These are phyloP conservation scores for Stephanodiscus minutulus DNA, from an alignment of 108 stramenopile species.

Conservation along the genomic window DNA sequence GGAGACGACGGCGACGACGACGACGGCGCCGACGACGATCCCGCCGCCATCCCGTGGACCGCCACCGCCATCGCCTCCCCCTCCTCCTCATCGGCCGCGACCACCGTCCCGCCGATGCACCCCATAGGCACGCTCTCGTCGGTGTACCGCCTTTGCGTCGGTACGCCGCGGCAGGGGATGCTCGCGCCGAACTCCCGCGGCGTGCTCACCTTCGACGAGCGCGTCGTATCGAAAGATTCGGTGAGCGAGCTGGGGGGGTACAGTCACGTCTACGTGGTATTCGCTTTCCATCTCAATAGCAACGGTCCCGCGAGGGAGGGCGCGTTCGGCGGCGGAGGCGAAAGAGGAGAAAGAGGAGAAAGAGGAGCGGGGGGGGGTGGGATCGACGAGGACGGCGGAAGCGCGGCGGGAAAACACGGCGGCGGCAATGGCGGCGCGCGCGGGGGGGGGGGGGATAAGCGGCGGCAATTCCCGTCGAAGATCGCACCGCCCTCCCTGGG, in stretches of 20 bases:
- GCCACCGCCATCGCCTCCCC: no score
- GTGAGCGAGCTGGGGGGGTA: constrained; percentile 77
- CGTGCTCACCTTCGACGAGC: constrained; percentile 55
- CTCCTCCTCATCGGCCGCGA: no score
- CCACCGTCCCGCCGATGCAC: constrained; percentile 23
- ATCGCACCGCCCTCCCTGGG: constrained; percentile 85
- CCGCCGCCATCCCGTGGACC: no score
- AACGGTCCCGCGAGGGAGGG: constrained; percentile 48
- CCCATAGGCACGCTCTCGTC: constrained; percentile 76
- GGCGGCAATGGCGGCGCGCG: no score
- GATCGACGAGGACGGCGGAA: constrained; percentile 20
- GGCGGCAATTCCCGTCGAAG: constrained; percentile 74
- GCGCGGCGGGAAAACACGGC: no score
- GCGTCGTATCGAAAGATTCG: constrained; percentile 46
- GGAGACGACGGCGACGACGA: no score
- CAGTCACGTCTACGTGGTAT: constrained; percentile 94
- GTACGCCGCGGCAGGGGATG: constrained; percentile 90
- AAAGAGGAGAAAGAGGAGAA: constrained; percentile 11
- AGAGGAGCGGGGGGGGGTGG: constrained; percentile 2
- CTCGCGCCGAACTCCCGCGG: constrained; percentile 80
- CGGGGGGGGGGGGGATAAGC: no score
- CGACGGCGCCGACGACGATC: no score
- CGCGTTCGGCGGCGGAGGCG: constrained; percentile 43
- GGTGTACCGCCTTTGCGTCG: constrained; percentile 85
- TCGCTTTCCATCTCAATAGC: constrained; percentile 97